Conservation (phyloP, 73 alveolate species). For the Symbiodinium natans region DNA sequence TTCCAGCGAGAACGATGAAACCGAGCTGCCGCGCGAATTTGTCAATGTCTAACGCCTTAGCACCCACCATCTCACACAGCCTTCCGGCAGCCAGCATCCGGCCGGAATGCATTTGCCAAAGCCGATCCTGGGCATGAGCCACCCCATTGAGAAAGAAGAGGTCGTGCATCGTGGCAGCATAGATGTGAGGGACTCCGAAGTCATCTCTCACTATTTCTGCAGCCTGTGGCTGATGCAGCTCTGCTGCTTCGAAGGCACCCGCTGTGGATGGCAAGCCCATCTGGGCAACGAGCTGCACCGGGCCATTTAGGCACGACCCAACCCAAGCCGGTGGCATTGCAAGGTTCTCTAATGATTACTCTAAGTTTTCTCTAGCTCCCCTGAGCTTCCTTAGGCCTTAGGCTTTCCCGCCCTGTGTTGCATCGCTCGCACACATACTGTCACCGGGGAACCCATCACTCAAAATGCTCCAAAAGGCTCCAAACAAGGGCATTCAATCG, state of each 20-base stretch:
- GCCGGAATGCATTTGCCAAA: constrained; percentile 67
- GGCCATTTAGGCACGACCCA: constrained; percentile 27
- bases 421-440: no score
- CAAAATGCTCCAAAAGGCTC: no score
- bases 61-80: constrained; percentile 55
- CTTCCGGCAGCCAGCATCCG: constrained; percentile 57
- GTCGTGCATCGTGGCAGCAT: constrained; percentile 46
- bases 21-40: constrained; percentile 26
- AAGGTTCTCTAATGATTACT: no score
- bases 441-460: no score
- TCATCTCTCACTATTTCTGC: constrained; percentile 29
- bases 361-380: no score
- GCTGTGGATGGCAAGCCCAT: constrained; percentile 11
- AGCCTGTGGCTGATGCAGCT: neutral
- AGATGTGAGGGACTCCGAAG: constrained; percentile 65
- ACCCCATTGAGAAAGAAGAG: constrained; percentile 54
- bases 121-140: constrained; percentile 56
- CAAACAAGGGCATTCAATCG: no score
- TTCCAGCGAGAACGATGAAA: no score
- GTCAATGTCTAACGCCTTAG: constrained; percentile 34
- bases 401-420: no score
- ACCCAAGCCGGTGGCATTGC: constrained; percentile 22
- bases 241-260: constrained; percentile 40
- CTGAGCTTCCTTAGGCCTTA: no score
- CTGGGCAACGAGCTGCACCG: neutral